Conservation (phyloP, 208 protist species). For the Leishmania turanica region DNA sequence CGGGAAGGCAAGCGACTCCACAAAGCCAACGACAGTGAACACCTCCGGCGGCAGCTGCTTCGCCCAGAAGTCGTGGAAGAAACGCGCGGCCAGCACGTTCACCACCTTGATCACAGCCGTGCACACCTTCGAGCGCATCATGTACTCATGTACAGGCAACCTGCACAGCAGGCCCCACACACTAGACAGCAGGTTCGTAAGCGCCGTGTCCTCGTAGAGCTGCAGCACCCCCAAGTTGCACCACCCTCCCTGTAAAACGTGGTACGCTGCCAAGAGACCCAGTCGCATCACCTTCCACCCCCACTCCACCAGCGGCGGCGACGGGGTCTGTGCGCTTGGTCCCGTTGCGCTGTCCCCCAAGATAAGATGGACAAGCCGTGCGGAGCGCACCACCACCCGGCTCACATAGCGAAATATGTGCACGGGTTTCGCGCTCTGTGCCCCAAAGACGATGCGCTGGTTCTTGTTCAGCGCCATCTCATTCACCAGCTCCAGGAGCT, state of each 20-base stretch:
- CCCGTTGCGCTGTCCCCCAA: constrained; percentile 4
- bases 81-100: constrained; percentile 41
- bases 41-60: constrained; percentile 33
- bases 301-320: constrained; percentile 43
- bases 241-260: constrained; percentile 55
- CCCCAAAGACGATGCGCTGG: constrained; percentile 45
- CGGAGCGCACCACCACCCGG: constrained; percentile 16
- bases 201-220: constrained; percentile 48
- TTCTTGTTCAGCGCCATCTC: constrained; percentile 44
- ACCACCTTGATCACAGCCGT: constrained; percentile 33
- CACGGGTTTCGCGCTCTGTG: constrained; percentile 25
- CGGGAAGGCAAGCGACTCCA: constrained; percentile 52
- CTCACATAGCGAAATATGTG: constrained; percentile 36
- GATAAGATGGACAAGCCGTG: constrained; percentile 8
- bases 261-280: constrained; percentile 36
- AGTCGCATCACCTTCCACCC: constrained; percentile 50
- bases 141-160: constrained; percentile 26
- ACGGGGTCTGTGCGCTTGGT: constrained; percentile 2
- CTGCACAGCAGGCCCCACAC: constrained; percentile 44
- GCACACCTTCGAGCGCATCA: constrained; percentile 46
- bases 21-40: constrained; percentile 40
- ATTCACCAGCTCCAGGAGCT: constrained; percentile 37
- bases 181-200: constrained; percentile 32
- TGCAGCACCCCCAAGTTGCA: constrained; percentile 65
- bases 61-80: constrained; percentile 54